Conservation (phyloP, 208 protist species). For the Strigomonas culicis region DNA sequence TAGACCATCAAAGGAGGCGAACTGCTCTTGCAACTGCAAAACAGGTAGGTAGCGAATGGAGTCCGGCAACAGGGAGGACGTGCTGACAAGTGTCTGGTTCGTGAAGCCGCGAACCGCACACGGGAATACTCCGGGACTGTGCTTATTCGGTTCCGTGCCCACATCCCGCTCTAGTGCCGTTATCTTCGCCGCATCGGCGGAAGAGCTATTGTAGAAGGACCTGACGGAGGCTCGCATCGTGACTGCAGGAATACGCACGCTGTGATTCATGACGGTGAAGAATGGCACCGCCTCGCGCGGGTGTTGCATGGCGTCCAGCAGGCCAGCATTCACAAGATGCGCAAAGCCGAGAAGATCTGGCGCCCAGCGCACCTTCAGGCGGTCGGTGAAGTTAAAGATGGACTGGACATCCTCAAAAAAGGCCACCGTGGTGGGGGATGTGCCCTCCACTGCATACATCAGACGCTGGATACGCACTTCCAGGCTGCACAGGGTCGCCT, state of each 20-base stretch:
- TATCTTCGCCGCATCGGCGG: conserved; percentile 19
- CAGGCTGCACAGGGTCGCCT: conserved; percentile 31
- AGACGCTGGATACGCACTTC: conserved; percentile 23
- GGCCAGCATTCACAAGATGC: conserved; percentile 26
- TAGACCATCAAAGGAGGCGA: conserved; percentile 9
- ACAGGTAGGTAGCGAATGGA: conserved; percentile 29
- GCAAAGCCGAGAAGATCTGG: conserved; percentile 24
- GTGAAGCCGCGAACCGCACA: conserved; percentile 11
- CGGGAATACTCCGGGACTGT: conserved; percentile 20
- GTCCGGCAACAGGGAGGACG: conserved; percentile 44
- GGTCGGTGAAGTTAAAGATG: conserved; percentile 32
- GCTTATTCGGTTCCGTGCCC: conserved; percentile 21
- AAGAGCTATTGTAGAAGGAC: conserved; percentile 17
- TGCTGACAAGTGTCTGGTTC: conserved; percentile 2
- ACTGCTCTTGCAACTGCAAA: neutral
- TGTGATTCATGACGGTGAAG: conserved; percentile 27
- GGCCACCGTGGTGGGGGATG: conserved; percentile 18
- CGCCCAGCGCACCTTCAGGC: conserved; percentile 36
- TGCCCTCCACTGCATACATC: conserved; percentile 25
- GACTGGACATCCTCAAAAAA: conserved; percentile 29
- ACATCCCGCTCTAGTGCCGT: conserved; percentile 26
- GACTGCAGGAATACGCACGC: conserved; percentile 17
- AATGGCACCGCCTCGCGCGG: conserved; percentile 33
- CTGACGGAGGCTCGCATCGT: conserved; percentile 6
- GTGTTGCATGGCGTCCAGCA: conserved; percentile 28